Conservation (phyloP, 2,329 filamentous ascomycete species). For the Emergomyces orientalis region DNA sequence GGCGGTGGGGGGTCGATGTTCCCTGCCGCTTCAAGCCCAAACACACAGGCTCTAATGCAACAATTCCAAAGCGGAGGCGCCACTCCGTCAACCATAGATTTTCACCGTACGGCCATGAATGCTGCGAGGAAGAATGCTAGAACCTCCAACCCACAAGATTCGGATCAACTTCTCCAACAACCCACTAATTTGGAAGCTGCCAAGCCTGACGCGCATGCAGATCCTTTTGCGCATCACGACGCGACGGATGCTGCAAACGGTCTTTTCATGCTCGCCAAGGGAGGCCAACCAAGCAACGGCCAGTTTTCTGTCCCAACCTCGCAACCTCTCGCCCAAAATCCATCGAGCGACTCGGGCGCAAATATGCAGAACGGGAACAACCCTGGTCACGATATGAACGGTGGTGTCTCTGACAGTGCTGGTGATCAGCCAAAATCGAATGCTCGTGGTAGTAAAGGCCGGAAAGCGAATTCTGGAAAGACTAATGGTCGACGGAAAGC, state of each 20-base stretch:
- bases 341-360: constrained; percentile 8
- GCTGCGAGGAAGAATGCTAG: constrained; percentile 54
- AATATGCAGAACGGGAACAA: constrained; percentile 44
- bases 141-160: constrained; percentile 36
- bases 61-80: constrained; percentile 70
- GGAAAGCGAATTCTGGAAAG: constrained; percentile 50
- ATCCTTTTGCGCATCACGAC: constrained; percentile 78
- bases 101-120: constrained; percentile 83
- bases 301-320: constrained; percentile 39
- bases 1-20: constrained; percentile 97
- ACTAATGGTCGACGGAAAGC: constrained; percentile 68
- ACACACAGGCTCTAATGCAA: constrained; percentile 72
- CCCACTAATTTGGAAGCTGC: constrained; percentile 38
- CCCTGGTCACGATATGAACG: constrained; percentile 51
- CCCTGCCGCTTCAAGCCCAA: constrained; percentile 73
- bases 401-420: constrained; percentile 62
- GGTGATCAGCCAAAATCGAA: constrained; percentile 57
- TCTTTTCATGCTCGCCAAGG: constrained; percentile 74
- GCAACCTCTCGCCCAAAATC: constrained; percentile 4
- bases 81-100: constrained; percentile 85
- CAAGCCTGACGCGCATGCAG: constrained; percentile 44
- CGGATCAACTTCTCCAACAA: constrained; percentile 26
- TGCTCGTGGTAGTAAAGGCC: constrained; percentile 56
- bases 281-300: constrained; percentile 49
- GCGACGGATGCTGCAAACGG: constrained; percentile 91